These are phyloP conservation scores for Eucalyptus polybractea DNA, from an alignment of 345 rosid species.

Conservation along the genomic window DNA sequence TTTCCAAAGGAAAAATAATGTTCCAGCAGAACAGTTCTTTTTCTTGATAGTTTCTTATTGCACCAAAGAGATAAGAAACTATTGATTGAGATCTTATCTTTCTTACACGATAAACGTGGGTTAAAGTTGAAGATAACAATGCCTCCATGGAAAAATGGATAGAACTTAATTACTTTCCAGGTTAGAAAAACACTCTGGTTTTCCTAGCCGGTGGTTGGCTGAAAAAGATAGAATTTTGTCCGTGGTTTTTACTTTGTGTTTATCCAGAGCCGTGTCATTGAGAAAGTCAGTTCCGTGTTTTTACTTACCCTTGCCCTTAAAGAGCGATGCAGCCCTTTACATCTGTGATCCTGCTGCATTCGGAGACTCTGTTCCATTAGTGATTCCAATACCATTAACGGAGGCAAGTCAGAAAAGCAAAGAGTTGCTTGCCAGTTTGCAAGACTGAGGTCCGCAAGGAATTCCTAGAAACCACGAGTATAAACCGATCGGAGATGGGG, in stretches of 20 bases:
- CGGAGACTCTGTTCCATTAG: background rate
- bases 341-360: background rate
- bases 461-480: background rate
- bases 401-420: background rate
- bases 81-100: background rate
- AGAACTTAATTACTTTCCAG: background rate
- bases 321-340: background rate
- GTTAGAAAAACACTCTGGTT: background rate
- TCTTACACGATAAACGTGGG: background rate
- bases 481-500: background rate
- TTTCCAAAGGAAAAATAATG: too few species aligned
- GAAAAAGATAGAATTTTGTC: background rate
- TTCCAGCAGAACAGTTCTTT: background rate
- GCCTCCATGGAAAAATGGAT: background rate
- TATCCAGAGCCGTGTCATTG: background rate
- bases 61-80: background rate
- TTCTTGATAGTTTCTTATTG: background rate
- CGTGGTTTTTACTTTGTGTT: too few species aligned
- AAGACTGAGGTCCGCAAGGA: background rate
- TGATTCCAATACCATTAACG: background rate
- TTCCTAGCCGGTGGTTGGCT: background rate
- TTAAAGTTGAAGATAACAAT: background rate
- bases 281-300: background rate
- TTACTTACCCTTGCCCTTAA: background rate
- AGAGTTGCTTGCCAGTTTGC: background rate